Percentiles rank a stretch among this genome's conserved stretches.
Evolutionary conservation across 192 early-diverging fungal species (phyloP).

Genomic region (Entomortierella lignicola): DNA sequence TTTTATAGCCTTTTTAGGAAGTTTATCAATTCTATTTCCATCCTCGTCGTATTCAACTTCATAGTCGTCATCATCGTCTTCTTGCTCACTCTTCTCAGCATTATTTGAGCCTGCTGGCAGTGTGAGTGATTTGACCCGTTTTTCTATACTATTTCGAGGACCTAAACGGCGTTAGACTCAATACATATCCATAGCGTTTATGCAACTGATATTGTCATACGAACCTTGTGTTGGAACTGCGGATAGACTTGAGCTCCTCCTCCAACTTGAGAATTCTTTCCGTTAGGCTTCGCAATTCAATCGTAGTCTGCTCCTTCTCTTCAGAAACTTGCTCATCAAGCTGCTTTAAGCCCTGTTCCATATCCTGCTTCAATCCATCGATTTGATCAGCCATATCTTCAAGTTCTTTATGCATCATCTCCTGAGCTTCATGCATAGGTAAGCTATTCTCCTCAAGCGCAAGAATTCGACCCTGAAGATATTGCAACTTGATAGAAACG

Average conservation of each 20-base stretch:
- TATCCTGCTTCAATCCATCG: constrained; percentile 28
- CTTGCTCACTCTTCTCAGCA: constrained; percentile 25
- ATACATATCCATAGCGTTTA: too few species aligned
- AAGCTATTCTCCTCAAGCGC: constrained; percentile 40
- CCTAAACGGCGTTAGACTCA: too few species aligned
- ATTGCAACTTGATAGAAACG: constrained; percentile 46
- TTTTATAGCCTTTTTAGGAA: constrained; percentile 8
- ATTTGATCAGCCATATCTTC: constrained; percentile 50
- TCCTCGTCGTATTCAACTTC: constrained; percentile 52
- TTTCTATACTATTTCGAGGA: constrained; percentile 23
- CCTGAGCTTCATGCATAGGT: constrained; percentile 39
- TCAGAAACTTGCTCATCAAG: constrained; percentile 48
- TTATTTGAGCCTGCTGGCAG: constrained; percentile 2
- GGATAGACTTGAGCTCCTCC: constrained; percentile 25
- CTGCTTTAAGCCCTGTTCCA: constrained; percentile 45
- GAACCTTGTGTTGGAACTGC: constrained; percentile 42
- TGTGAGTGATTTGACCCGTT: constrained; percentile 29
- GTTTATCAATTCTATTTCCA: constrained; percentile 46
- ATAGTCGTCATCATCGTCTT: constrained; percentile 49
- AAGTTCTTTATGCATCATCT: constrained; percentile 45
- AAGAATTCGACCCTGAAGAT: constrained; percentile 43
- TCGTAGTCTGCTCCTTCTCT: constrained; percentile 46
- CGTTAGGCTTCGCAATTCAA: constrained; percentile 33
- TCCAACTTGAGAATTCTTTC: constrained; percentile 48
- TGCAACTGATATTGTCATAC: neutral